These are phyloP conservation scores for Arthrobotrys conoides DNA, from an alignment of 2,329 filamentous ascomycete genomes.

Conservation along the genomic window DNA sequence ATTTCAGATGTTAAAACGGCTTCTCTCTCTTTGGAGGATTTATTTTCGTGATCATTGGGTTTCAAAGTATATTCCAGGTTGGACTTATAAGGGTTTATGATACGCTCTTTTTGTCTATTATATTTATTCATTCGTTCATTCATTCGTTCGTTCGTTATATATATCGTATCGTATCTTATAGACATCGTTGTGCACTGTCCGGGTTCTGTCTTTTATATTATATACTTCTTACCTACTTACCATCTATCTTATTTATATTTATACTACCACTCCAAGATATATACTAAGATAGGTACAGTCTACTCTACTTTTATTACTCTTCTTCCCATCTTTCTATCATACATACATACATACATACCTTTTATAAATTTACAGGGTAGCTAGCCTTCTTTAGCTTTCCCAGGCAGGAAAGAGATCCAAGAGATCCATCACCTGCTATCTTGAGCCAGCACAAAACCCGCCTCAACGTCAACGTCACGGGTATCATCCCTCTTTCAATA, in stretches of 20 bases:
- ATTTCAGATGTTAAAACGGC: conserved; percentile 24
- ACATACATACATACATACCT: too few relatives aligned
- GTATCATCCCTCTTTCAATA: too few relatives aligned
- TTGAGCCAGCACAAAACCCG: background rate
- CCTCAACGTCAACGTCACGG: background rate
- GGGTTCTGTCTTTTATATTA: background rate
- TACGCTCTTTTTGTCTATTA: background rate
- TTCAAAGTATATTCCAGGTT: too few relatives aligned
- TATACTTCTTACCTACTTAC: too few relatives aligned
- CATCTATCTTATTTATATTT: too few relatives aligned
- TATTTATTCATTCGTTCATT: background rate
- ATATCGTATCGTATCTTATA: background rate
- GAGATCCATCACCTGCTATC: background rate
- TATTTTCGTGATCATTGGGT: background rate
- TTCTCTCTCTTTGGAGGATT: background rate
- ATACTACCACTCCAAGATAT: background rate
- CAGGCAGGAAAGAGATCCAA: conserved; percentile 7
- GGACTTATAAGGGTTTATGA: background rate
- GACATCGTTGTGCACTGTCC: background rate
- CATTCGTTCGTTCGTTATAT: too few relatives aligned
- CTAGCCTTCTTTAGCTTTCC: conserved; percentile 6
- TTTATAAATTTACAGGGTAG: too few relatives aligned
- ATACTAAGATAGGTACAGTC: background rate
- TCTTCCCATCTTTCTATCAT: background rate
- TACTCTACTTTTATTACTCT: background rate